Conservation (phyloP, 2,329 filamentous ascomycete genomes). For the Penicillium sp. region DNA sequence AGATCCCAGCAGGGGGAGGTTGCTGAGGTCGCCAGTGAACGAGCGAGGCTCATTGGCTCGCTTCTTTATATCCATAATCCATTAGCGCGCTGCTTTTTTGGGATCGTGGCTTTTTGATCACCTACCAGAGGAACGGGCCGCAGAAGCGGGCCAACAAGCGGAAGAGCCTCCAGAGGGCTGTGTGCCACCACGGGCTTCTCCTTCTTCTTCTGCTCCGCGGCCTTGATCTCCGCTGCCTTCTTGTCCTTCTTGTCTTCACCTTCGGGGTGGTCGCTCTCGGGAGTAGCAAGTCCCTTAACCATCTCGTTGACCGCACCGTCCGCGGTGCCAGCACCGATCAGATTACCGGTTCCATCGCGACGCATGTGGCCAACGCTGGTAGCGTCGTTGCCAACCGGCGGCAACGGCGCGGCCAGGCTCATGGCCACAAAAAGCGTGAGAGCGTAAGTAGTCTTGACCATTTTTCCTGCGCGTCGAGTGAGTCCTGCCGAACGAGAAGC, state of each 20-base stretch:
- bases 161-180: neutral
- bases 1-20: conserved; percentile 12
- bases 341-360: conserved; percentile 14
- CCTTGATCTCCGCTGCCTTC: conserved; percentile 1
- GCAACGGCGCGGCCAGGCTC: conserved; percentile 22
- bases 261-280: neutral
- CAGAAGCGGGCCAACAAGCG: neutral
- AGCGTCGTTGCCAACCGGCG: conserved; percentile 1
- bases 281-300: neutral
- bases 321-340: conserved; percentile 18
- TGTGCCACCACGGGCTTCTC: neutral
- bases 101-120: neutral
- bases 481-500: conserved; percentile 13
- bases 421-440: conserved; percentile 24
- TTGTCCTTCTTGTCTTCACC: neutral
- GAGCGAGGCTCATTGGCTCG: conserved; percentile 10
- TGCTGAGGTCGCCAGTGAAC: conserved; percentile 14
- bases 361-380: conserved; percentile 1
- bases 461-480: conserved; percentile 6
- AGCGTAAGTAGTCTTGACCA: conserved; percentile 26
- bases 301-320: conserved; percentile 12
- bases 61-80: neutral
- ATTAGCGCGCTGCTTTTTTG: neutral
- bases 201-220: neutral
- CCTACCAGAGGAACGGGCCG: neutral